Evolutionary conservation across 2,329 filamentous ascomycete species (phyloP), one percentile per base, ranked within the genome.

Genomic region (Pseudogymnoascus sp.): DNA sequence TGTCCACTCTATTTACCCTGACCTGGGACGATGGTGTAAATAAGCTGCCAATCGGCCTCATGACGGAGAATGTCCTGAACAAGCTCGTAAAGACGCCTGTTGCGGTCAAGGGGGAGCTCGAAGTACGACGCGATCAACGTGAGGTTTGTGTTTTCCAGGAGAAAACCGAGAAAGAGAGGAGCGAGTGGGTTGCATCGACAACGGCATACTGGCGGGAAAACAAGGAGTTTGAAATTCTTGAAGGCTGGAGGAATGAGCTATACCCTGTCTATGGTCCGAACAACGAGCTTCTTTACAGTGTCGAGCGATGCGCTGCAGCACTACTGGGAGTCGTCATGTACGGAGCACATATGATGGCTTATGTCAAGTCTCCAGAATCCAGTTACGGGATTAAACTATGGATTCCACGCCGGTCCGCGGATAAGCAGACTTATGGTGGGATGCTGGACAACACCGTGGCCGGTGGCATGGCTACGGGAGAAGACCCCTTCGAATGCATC

Each of bases 371-470:
- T 38, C 73, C 72, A 30, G 69, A 75, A 1, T 75, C 69, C 43
- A 73, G 64, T 38, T 74, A 81, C 59, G 87, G 86, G 16, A 75
- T 96, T 47, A 87, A 85, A 69, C 79, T 99, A 39, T 97, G 94
- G 93, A 84, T 96, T 1, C 89, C 94, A 3, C 82, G 86, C 50
- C 82, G 94, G 8, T 84, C 92, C 11, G 79, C 78, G 58, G 83
- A 79, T 62, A 99, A 97, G 78, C 85, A 89, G 66, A 97, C 92
- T 0, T 99, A 93, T 71, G 87, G 88, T 0, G 83, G 88, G n/a
- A 92, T 97, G 70, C 79, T 99, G 66, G 94, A 99, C 74, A 99
- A 97, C 73, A 92, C 92, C 1, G 94, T 96, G 6, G 94, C 92
- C 0, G 87, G 87, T 0, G 87, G 91, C 0, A 86, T 97, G 67